Percentiles rank a stretch among this genome's conserved stretches.
phyloP scores from a whole-genome alignment of 2,329 filamentous ascomycete species.

The Aulographum hederae region DNA sequence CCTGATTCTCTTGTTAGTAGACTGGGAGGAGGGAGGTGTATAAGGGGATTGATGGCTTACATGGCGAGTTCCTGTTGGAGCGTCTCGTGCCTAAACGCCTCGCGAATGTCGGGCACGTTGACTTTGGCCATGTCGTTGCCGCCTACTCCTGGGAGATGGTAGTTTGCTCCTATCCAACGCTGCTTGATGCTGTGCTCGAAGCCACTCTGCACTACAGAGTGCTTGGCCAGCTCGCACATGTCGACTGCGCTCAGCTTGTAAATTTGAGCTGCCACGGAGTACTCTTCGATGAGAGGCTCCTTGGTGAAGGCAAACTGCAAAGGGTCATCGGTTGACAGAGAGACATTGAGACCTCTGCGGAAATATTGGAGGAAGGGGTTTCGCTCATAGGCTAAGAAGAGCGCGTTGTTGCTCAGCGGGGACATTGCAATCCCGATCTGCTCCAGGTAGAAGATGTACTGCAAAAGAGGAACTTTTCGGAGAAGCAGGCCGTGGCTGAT shows the following conservation, averaged over 20 bases:
- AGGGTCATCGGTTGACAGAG: constrained; percentile 88
- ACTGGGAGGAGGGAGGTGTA: not conserved
- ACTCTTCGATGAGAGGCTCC: constrained; percentile 93
- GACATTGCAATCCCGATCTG: constrained; percentile 99
- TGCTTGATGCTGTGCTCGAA: constrained; percentile 82
- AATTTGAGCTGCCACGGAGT: constrained; percentile 93
- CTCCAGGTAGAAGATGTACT: constrained; percentile 96
- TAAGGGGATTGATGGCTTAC: constrained; percentile 31
- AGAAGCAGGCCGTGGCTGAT: constrained; percentile 89
- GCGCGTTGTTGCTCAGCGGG: constrained; percentile 91
- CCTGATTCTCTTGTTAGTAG: constrained; percentile 2
- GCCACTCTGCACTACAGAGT: constrained; percentile 86
- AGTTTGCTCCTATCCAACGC: constrained; percentile 74
- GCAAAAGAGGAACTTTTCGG: constrained; percentile 81
- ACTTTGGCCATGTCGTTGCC: constrained; percentile 93
- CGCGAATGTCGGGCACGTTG: constrained; percentile 84
- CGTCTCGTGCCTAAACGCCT: constrained; percentile 79
- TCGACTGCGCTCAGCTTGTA: constrained; percentile 95
- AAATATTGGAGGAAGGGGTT: constrained; percentile 97
- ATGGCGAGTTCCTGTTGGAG: constrained; percentile 67
- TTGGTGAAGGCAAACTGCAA: constrained; percentile 98
- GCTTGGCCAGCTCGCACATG: constrained; percentile 96
- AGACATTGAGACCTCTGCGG: constrained; percentile 84
- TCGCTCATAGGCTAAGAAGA: constrained; percentile 90
- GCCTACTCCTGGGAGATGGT: constrained; percentile 55